phyloP scores from a whole-genome alignment of 176 grass and related monocot genomes.

The Cenchrus purpureus region DNA sequence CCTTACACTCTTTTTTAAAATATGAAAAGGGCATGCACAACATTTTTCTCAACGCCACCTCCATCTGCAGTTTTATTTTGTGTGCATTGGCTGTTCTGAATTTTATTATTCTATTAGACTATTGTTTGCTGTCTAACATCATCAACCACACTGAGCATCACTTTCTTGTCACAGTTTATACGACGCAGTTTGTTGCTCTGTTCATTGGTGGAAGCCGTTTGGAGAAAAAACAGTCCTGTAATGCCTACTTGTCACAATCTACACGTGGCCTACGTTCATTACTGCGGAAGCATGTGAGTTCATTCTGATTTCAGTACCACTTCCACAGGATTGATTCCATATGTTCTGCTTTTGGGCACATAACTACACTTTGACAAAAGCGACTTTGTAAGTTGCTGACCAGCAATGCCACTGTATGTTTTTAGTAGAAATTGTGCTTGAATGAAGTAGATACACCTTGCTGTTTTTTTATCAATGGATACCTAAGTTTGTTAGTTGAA shows the following conservation, averaged over 20 bases:
- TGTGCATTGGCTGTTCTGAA: background rate
- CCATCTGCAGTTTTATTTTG: constrained; percentile 9
- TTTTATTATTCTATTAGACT: constrained; percentile 5
- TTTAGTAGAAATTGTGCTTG: constrained; percentile 17
- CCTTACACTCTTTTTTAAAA: background rate
- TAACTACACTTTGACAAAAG: background rate
- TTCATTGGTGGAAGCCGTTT: constrained; percentile 61
- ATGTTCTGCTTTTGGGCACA: background rate
- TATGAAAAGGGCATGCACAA: background rate
- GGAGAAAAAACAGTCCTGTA: constrained; percentile 67
- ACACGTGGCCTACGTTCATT: constrained; percentile 79
- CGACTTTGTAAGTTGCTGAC: background rate
- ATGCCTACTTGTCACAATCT: constrained; percentile 87
- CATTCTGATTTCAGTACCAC: background rate
- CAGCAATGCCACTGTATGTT: constrained; percentile 2
- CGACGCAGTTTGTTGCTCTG: constrained; percentile 84
- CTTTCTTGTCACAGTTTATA: constrained; percentile 62
- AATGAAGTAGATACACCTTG: constrained; percentile 1
- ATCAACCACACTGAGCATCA: constrained; percentile 24
- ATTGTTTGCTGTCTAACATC: constrained; percentile 30
- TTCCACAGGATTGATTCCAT: background rate
- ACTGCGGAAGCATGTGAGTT: constrained; percentile 83
- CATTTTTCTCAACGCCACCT: constrained; percentile 24
- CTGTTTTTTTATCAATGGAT: background rate
- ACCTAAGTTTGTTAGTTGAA: background rate